Base-by-base conservation (phyloP, 202 grass and related monocot genomes). In the Carex sylvatica region DNA sequence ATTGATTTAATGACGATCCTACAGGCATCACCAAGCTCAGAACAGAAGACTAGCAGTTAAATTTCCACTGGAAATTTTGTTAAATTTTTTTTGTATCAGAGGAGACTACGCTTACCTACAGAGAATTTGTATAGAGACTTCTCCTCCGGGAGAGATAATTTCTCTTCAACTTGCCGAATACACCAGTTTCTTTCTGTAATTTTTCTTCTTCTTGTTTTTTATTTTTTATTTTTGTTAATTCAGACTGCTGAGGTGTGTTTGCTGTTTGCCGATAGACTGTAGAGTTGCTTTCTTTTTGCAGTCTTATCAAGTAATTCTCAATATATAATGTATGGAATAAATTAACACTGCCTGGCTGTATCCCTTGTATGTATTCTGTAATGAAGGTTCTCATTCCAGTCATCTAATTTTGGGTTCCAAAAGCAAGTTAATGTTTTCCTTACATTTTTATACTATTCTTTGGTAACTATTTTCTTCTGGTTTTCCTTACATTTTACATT, bases 31-130 rank as follows among this genome's bases (percentile, higher is more conserved):
- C 88, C 93, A 60, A 92, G 84, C 87, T 74, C 69, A 61, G 96
- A 99, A 66, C 96, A 99, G 80, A 99, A 96, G 86, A 80, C 88
- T 53, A 88, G 78, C 69, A 89, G 55, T 80, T 99, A 83, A 93
- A 84, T 58, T 46, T 62, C 62, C 52, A 69, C 16, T 70, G 80
- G 80, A 82, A 68, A 82, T 49, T 81, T 33, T 59, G 30, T 28
- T 82, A 35, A 51, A 69, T 69, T 55, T 11, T 69, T 82, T 82
- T 82, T 82, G 42, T 70, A 70, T 53, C 23, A 69, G 63, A 70
- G 80, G 80, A 82, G 16, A 67, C 80, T 36, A 82, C 8, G 23
- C 18, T 12, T 82, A 82, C 65, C 59, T 82, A 82, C 24, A 4
- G 33, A 2, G 5, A 35, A 38, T 82, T 67, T 67, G 63, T 67